Conservation (phyloP, 2,329 filamentous ascomycete species). For the Myriosclerotinia curreyana region DNA sequence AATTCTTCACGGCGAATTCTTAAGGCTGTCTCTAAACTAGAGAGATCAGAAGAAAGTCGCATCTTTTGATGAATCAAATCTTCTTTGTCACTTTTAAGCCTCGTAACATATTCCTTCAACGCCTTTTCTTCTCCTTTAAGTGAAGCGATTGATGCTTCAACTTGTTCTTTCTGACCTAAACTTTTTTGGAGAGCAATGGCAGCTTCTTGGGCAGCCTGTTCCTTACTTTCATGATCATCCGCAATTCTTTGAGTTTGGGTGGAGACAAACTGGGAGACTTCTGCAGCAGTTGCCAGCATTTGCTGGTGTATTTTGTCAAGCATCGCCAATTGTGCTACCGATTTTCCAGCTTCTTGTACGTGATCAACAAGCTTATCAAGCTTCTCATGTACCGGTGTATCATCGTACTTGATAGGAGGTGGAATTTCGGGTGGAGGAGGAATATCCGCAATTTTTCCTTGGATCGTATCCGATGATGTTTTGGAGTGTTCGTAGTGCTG, state of each 20-base stretch:
- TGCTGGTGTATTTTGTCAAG: slow-evolving; percentile 87
- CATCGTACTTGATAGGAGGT: slow-evolving; percentile 64
- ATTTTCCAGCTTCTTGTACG: slow-evolving; percentile 63
- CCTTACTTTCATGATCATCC: slow-evolving; percentile 74
- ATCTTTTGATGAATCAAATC: slow-evolving; percentile 74
- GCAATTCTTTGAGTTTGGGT: slow-evolving; percentile 71
- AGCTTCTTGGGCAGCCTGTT: slow-evolving; percentile 76
- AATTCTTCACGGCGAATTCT: slow-evolving; percentile 88
- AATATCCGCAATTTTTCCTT: slow-evolving; percentile 56
- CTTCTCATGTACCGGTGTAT: slow-evolving; percentile 57
- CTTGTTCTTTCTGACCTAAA: slow-evolving; percentile 61
- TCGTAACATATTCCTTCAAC: slow-evolving; percentile 54
- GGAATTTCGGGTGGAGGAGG: slow-evolving; percentile 53
- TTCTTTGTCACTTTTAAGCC: slow-evolving; percentile 61
- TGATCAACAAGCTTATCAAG: slow-evolving; percentile 58
- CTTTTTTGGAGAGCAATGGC: slow-evolving; percentile 77
- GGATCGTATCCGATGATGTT: slow-evolving; percentile 54
- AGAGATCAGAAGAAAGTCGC: slow-evolving; percentile 78
- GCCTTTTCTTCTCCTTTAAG: slow-evolving; percentile 60
- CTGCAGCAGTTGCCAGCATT: slow-evolving; percentile 77
- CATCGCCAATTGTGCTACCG: slow-evolving; percentile 72
- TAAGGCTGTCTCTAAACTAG: slow-evolving; percentile 85
- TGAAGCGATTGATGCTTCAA: slow-evolving; percentile 50
- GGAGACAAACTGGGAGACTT: slow-evolving; percentile 79
- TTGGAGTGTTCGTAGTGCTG: slow-evolving; percentile 89